Conservation (phyloP, 108 stramenopile species). For the Conticribra guillardii region DNA sequence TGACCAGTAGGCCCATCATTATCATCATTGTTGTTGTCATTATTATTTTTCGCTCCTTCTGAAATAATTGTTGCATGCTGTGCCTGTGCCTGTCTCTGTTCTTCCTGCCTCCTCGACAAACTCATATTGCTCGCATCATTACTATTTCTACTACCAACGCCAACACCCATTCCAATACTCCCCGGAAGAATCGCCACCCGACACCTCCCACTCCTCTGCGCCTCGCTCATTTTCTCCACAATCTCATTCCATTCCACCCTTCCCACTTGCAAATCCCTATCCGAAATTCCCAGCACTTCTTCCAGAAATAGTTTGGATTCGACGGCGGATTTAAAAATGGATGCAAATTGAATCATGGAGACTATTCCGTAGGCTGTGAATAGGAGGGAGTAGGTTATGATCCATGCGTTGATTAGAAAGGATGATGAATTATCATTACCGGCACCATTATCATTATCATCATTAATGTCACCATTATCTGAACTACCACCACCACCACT, state of each 20-base stretch:
- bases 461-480: background rate
- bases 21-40: background rate
- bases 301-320: slow-evolving; percentile 67
- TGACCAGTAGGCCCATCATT: slow-evolving; percentile 57
- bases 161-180: slow-evolving; percentile 4
- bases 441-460: background rate
- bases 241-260: slow-evolving; percentile 81
- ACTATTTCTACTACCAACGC: background rate
- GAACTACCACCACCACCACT: background rate
- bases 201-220: slow-evolving; percentile 74
- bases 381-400: slow-evolving; percentile 60
- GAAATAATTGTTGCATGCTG: background rate
- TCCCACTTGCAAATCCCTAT: slow-evolving; percentile 81
- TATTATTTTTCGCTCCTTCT: background rate
- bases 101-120: too few relatives aligned
- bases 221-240: slow-evolving; percentile 60
- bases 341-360: slow-evolving; percentile 55
- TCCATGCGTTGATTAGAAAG: slow-evolving; percentile 45
- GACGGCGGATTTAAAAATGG: slow-evolving; percentile 57
- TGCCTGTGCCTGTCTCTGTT: too few relatives aligned
- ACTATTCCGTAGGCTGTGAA: slow-evolving; percentile 68
- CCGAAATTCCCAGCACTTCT: slow-evolving; percentile 70
- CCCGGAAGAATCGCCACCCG: slow-evolving; percentile 49
- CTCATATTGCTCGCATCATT: background rate
- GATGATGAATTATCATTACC: background rate